Conservation (phyloP, 495 filamentous ascomycete genomes). For the Chaetomidium leptoderma region DNA sequence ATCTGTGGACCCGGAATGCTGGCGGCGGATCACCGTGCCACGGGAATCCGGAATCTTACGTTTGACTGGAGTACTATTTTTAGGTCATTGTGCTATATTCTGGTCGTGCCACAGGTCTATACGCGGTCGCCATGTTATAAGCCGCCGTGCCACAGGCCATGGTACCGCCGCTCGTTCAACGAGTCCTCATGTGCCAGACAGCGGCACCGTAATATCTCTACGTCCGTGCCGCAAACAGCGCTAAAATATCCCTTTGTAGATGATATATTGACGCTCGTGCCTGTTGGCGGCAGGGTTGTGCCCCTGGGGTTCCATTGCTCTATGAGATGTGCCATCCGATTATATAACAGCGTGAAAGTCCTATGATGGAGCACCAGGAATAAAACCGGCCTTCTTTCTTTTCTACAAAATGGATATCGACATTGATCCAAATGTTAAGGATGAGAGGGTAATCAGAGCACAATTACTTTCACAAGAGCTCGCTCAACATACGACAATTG, state of each 20-base stretch:
- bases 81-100: neutral
- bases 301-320: neutral
- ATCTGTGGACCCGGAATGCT: neutral
- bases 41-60: neutral
- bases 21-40: neutral
- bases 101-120: neutral
- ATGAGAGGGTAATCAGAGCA: neutral
- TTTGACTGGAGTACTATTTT: neutral
- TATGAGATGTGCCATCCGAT: neutral
- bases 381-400: neutral
- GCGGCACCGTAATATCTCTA: slow-evolving; percentile 4
- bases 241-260: neutral
- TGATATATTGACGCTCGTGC: neutral
- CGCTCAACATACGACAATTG: slow-evolving; percentile 1
- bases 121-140: neutral
- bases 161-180: slow-evolving; percentile 5
- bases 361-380: neutral
- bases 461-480: neutral
- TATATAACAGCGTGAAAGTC: neutral
- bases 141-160: slow-evolving; percentile 1
- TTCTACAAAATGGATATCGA: neutral
- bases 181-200: neutral
- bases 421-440: neutral
- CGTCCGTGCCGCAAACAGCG: neutral
- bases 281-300: too few relatives aligned